Conservation (phyloP, 2,329 filamentous ascomycete genomes). For the Fusarium aywerte region DNA sequence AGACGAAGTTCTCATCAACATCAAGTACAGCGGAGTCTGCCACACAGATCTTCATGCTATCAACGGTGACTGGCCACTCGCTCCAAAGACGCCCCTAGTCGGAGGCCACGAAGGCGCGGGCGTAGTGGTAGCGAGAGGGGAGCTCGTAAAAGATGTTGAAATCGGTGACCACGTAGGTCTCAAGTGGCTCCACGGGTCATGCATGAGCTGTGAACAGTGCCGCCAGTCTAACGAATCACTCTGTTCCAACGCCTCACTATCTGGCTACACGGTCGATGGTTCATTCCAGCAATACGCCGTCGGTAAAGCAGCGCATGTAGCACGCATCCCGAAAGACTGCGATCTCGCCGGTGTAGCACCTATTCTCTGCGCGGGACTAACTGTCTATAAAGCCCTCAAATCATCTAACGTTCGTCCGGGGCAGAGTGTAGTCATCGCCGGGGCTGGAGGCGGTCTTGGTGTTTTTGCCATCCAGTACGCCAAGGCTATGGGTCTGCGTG, state of each 20-base stretch:
- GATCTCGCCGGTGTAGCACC: constrained; percentile 79
- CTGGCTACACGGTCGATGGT: constrained; percentile 89
- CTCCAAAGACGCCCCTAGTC: constrained; percentile 80
- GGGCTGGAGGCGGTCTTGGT: constrained; percentile 83
- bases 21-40: constrained; percentile 89
- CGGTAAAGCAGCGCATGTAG: constrained; percentile 83
- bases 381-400: constrained; percentile 86
- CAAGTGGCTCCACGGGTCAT: constrained; percentile 90
- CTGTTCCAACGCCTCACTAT: constrained; percentile 76
- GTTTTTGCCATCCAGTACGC: constrained; percentile 83
- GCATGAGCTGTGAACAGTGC: constrained; percentile 83
- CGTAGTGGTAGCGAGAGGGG: constrained; percentile 79
- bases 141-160: constrained; percentile 78
- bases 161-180: constrained; percentile 86
- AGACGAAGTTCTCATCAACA: constrained; percentile 87
- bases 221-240: constrained; percentile 81
- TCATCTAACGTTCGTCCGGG: constrained; percentile 78
- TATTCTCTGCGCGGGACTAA: constrained; percentile 84
- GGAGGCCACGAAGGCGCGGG: constrained; percentile 82
- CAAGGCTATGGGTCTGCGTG: constrained; percentile 82
- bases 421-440: constrained; percentile 81
- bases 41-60: constrained; percentile 82
- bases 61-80: constrained; percentile 86
- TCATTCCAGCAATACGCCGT: constrained; percentile 90
- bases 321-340: constrained; percentile 78